Evolutionary conservation across 495 filamentous ascomycete genomes (phyloP), one percentile per base, ranked within the genome.

Genomic region (Neurospora sp.): DNA sequence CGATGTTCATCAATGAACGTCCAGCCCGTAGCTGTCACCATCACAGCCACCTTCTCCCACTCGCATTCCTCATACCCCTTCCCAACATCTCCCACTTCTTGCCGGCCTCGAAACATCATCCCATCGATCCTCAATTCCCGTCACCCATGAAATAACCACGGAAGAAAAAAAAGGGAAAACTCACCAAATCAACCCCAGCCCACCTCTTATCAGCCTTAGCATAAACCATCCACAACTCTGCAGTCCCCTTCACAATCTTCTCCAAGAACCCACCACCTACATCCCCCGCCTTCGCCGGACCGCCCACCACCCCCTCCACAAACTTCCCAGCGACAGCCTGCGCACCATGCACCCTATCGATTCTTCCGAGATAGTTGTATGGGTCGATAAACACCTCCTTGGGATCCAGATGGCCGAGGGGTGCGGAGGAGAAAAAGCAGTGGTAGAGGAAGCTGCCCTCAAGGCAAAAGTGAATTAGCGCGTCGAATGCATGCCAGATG

Each of bases 401-500:
- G 71, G 80, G 77, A 6, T 73, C 73, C n/a, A 78, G 75, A 70
- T 73, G 69, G 40, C 74, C 72, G 69, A 88, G 75, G 48, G 82
- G 79, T 5, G 82, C 81, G 76, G 86, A 93, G 73, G 89, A 90
- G 86, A 92, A 92, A 86, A 98, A 94, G 82, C 92, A 97, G 82
- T 97, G 90, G 85, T 93, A 97, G 68, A 97, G 89, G 83, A 92
- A 98, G 71, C 91, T 91, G 46, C 92, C 94, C 82, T 98, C 95
- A 81, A 97, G 90, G 76, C 91, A 84, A 81, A 94, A 84, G 85
- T 98, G 95, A 76, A 93, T 93, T 22, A 98, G 88, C 68, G 91
- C 90, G 81, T 97, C 93, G 84, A 97, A 97, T 74, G 90, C 85
- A 86, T 97, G 94, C 95, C 95, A 98, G 85, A 94, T 89, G 86